Percentiles rank a stretch among this genome's conserved stretches.
Conservation (phyloP, 1,139 yeast species). For the Candida sanyaensis region DNA sequence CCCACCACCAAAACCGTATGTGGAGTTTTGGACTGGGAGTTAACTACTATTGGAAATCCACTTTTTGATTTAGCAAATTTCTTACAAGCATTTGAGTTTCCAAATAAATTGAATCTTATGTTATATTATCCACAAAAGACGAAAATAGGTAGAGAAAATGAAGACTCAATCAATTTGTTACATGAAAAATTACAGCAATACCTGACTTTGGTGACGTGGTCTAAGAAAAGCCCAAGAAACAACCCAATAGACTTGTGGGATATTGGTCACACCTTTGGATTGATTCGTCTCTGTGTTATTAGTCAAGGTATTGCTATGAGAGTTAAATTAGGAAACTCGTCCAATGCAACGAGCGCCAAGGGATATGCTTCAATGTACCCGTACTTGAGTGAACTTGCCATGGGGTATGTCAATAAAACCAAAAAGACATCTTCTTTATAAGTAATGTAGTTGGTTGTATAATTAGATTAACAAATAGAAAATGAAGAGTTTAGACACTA, state of each 20-base stretch:
- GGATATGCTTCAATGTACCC: slow-evolving; percentile 47
- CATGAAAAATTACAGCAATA: slow-evolving; percentile 25
- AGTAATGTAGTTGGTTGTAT: not conserved
- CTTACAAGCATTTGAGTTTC: slow-evolving; percentile 57
- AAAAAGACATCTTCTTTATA: slow-evolving; percentile 1
- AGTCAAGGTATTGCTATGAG: slow-evolving; percentile 72
- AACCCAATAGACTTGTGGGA: slow-evolving; percentile 51
- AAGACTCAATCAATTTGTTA: slow-evolving; percentile 27
- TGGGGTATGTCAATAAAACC: slow-evolving; percentile 12
- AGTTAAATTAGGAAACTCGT: slow-evolving; percentile 57
- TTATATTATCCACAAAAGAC: slow-evolving; percentile 33
- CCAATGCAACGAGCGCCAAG: slow-evolving; percentile 58
- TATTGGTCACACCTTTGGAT: slow-evolving; percentile 61
- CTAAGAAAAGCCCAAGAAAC: slow-evolving; percentile 30
- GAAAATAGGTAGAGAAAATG: slow-evolving; percentile 37
- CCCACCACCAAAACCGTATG: slow-evolving; percentile 49
- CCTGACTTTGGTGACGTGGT: slow-evolving; percentile 27
- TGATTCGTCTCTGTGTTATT: slow-evolving; percentile 60
- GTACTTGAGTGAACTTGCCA: slow-evolving; percentile 41
- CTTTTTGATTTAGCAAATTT: slow-evolving; percentile 63
- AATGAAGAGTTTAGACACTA: no score
- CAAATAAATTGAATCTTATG: slow-evolving; percentile 33
- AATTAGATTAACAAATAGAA: not conserved
- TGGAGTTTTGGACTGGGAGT: slow-evolving; percentile 70
- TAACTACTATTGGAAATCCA: slow-evolving; percentile 70